A percentile compares a stretch with the other conserved stretches of the same genome.
phyloP scores from a whole-genome alignment of 2,329 filamentous ascomycete species.

The Colletotrichum incanum region DNA sequence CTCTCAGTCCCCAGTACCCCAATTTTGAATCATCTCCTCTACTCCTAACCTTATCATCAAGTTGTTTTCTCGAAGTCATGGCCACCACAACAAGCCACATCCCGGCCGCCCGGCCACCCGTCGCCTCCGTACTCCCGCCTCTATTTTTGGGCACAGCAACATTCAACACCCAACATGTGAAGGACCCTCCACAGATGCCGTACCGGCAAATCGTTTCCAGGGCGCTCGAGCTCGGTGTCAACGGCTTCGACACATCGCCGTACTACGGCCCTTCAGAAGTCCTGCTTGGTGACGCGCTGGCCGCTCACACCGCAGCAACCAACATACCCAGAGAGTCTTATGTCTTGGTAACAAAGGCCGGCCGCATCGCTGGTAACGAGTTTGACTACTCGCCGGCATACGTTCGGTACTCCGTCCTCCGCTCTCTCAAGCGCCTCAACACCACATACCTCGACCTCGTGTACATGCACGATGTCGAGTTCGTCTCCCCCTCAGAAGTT shows the following conservation, averaged over 20 bases:
- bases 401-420: constrained; percentile 71
- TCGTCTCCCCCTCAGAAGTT: constrained; percentile 77
- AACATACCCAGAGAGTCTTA: constrained; percentile 25
- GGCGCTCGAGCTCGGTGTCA: constrained; percentile 38
- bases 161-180: constrained; percentile 89
- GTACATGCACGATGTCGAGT: constrained; percentile 87
- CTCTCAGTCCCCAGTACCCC: background rate
- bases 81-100: constrained; percentile 25
- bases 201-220: constrained; percentile 39
- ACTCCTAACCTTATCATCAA: background rate
- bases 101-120: constrained; percentile 25
- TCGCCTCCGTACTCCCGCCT: constrained; percentile 74
- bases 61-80: constrained; percentile 16
- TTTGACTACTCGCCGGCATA: constrained; percentile 41
- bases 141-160: constrained; percentile 90
- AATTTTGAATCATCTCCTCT: constrained; percentile 7
- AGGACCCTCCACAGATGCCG: constrained; percentile 41
- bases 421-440: constrained; percentile 75
- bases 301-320: constrained; percentile 74
- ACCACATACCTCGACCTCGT: constrained; percentile 83
- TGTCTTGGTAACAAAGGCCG: constrained; percentile 50
- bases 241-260: constrained; percentile 41
- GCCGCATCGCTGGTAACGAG: constrained; percentile 36
- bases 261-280: constrained; percentile 42
- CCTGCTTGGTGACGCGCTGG: constrained; percentile 47